Conservation (phyloP, 805 yeast genomes). For the Ogataea siamensis region DNA sequence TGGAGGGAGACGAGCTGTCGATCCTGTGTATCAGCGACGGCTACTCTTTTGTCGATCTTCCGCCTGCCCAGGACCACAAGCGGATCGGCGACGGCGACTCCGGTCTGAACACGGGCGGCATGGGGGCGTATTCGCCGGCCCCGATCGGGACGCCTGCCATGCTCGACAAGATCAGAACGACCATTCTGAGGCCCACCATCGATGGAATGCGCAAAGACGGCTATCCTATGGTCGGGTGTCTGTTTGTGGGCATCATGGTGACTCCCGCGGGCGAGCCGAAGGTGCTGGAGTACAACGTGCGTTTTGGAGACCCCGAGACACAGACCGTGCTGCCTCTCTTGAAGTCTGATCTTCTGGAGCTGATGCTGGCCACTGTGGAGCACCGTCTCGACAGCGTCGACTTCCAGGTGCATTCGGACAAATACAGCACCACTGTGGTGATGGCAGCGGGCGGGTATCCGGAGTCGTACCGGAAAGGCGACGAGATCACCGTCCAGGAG, state of each 20-base stretch:
- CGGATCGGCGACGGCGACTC: conserved; percentile 90
- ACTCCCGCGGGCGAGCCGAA: conserved; percentile 80
- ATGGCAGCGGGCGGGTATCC: conserved; percentile 98
- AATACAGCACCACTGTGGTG: conserved; percentile 87
- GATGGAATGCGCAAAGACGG: conserved; percentile 97
- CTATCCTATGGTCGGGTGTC: conserved; percentile 90
- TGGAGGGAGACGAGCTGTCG: conserved; percentile 96
- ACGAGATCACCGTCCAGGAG: conserved; percentile 61
- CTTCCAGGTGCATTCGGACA: conserved; percentile 49
- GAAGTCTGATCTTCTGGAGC: conserved; percentile 88
- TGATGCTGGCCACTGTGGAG: conserved; percentile 91
- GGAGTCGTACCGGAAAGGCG: conserved; percentile 80
- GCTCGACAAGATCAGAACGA: conserved; percentile 63
- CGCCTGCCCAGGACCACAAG: conserved; percentile 98
- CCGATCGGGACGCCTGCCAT: conserved; percentile 85
- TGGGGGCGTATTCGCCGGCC: conserved; percentile 99
- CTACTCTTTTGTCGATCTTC: conserved; percentile 83
- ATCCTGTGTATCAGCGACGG: conserved; percentile 93
- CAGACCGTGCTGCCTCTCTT: conserved; percentile 92
- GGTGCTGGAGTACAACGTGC: conserved; percentile 93
- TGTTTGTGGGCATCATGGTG: conserved; percentile 94
- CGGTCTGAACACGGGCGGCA: conserved; percentile 98
- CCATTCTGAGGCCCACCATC: conserved; percentile 86
- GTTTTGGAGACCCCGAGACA: conserved; percentile 99
- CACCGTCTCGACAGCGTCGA: conserved; percentile 85